Evolutionary conservation across 2,329 filamentous ascomycete species (phyloP).

Genomic region (Paraphoma chrysanthemicola): DNA sequence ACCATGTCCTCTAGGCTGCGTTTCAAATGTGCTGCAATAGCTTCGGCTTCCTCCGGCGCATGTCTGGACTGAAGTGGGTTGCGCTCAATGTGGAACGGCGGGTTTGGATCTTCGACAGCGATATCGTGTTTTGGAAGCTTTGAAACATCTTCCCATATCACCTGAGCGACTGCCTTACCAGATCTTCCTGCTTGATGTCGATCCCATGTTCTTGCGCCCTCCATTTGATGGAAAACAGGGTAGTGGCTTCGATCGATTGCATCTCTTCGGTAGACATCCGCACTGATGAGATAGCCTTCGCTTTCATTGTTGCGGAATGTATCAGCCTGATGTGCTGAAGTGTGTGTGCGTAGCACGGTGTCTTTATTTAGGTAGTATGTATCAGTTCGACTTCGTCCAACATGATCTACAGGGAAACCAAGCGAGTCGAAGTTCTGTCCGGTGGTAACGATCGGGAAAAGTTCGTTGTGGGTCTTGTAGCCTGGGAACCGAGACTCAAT

Average conservation of each 20-base stretch:
- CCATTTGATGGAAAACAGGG: slow-evolving; percentile 98
- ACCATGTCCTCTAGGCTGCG: slow-evolving; percentile 88
- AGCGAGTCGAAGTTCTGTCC: slow-evolving; percentile 96
- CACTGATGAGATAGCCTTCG: slow-evolving; percentile 86
- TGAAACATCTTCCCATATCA: slow-evolving; percentile 74
- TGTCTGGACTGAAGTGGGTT: slow-evolving; percentile 87
- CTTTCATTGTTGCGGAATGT: slow-evolving; percentile 75
- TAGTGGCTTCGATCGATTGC: slow-evolving; percentile 95
- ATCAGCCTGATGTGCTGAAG: slow-evolving; percentile 89
- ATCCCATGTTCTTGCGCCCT: slow-evolving; percentile 91
- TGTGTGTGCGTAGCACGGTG: slow-evolving; percentile 90
- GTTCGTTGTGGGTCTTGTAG: slow-evolving; percentile 78
- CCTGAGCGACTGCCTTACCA: slow-evolving; percentile 59
- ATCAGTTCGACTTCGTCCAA: slow-evolving; percentile 84
- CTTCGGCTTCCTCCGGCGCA: slow-evolving; percentile 77
- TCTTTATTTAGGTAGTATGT: slow-evolving; percentile 92
- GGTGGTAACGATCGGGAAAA: slow-evolving; percentile 84
- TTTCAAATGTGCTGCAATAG: slow-evolving; percentile 85
- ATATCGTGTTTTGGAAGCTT: slow-evolving; percentile 76
- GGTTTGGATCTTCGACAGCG: slow-evolving; percentile 82
- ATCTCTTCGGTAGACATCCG: slow-evolving; percentile 94
- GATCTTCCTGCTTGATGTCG: slow-evolving; percentile 62
- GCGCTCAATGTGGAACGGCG: slow-evolving; percentile 74
- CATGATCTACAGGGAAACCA: slow-evolving; percentile 86
- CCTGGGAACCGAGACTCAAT: slow-evolving; percentile 88